Evolutionary conservation across 371 early-diverging fungal genomes (phyloP).

Genomic region (Syncephalastrum sp.): DNA sequence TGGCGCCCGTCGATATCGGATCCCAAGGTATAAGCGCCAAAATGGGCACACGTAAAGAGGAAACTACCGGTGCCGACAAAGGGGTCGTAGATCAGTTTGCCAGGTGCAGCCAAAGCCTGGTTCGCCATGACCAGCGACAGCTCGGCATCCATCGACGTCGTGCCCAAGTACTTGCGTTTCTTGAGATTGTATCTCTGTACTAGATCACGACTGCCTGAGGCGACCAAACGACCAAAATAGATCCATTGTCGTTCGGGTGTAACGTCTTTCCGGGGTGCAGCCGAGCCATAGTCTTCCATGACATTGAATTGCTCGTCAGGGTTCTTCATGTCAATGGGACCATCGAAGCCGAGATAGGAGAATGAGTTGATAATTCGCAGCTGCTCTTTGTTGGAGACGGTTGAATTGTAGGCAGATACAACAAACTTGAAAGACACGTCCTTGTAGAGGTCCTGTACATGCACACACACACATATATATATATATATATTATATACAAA

Average conservation of each 20-base stretch:
- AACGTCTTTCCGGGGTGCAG: constrained; percentile 36
- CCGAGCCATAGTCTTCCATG: constrained; percentile 71
- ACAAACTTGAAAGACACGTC: constrained; percentile 78
- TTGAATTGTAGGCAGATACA: constrained; percentile 75
- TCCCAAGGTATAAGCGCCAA: constrained; percentile 90
- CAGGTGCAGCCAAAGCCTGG: constrained; percentile 77
- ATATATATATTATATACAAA: too few species aligned
- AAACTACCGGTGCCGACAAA: constrained; percentile 97
- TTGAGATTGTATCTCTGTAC: constrained; percentile 86
- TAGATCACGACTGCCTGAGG: constrained; percentile 69
- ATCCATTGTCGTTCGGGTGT: constrained; percentile 39
- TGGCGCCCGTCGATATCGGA: constrained; percentile 98
- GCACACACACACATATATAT: too few species aligned
- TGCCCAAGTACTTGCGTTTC: constrained; percentile 92
- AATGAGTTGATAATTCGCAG: constrained; percentile 77
- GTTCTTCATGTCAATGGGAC: constrained; percentile 81
- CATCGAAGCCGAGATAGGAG: constrained; percentile 73
- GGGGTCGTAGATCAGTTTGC: constrained; percentile 92
- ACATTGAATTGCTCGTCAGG: constrained; percentile 78
- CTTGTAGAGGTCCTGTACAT: constrained; percentile 52
- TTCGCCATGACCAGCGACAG: constrained; percentile 96
- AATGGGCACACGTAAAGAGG: constrained; percentile 88
- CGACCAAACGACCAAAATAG: constrained; percentile 77
- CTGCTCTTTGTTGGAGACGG: constrained; percentile 70
- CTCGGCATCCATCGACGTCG: constrained; percentile 97